Conservation (phyloP, 2,329 filamentous ascomycete species). For the Coleophoma crateriformis region DNA sequence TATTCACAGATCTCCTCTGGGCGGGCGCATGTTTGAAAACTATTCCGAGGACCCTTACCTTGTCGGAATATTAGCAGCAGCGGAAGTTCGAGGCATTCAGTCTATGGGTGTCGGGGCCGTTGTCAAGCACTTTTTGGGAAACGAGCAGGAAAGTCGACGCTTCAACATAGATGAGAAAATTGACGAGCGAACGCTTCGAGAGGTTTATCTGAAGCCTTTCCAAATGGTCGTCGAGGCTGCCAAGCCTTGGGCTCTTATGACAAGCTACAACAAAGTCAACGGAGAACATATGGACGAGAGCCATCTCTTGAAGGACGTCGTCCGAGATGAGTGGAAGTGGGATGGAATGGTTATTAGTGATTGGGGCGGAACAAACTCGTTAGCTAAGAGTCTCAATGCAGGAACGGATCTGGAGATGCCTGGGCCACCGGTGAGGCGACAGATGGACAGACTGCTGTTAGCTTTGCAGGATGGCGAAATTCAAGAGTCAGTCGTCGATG, state of each 20-base stretch:
- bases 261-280: background rate
- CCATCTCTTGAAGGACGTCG: background rate
- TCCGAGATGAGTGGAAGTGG: background rate
- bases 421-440: constrained; percentile 29
- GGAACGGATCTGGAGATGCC: constrained; percentile 54
- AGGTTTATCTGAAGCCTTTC: background rate
- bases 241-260: background rate
- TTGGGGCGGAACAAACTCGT: constrained; percentile 41
- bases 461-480: too few relatives aligned
- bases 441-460: too few relatives aligned
- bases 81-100: constrained; percentile 36
- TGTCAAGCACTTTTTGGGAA: constrained; percentile 37
- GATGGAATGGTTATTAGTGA: constrained; percentile 8
- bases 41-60: constrained; percentile 40
- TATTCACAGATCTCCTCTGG: constrained; percentile 37
- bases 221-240: background rate
- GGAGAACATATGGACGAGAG: background rate
- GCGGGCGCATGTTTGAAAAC: constrained; percentile 39
- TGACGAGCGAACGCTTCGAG: constrained; percentile 26
- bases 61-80: constrained; percentile 32
- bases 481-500: background rate
- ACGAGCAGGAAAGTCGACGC: constrained; percentile 31
- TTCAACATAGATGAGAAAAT: constrained; percentile 25
- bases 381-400: constrained; percentile 39
- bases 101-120: constrained; percentile 31